Conservation (phyloP, 2,329 filamentous ascomycete genomes). For the Dothideomycetes sp. region DNA sequence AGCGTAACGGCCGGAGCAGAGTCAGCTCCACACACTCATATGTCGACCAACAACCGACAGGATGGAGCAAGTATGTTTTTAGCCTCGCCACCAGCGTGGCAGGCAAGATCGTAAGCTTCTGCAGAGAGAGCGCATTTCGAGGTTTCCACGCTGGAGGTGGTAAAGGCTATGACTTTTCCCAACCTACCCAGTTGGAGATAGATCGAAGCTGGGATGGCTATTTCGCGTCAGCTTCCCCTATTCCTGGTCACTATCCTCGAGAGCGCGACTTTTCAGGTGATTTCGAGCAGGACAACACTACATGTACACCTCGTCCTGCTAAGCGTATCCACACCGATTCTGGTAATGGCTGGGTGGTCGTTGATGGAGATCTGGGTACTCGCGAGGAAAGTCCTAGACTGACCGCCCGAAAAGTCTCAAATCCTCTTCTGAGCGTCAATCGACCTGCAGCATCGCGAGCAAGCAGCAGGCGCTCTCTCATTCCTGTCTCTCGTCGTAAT, state of each 20-base stretch:
- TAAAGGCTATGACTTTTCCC: conserved; percentile 52
- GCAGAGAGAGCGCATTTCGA: conserved; percentile 55
- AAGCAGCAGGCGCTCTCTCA: conserved; percentile 27
- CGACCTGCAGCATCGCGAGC: conserved; percentile 16
- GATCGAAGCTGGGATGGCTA: conserved; percentile 2
- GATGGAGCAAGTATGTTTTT: conserved; percentile 51
- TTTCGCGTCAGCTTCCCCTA: conserved; percentile 26
- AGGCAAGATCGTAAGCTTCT: conserved; percentile 78
- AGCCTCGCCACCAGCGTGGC: conserved; percentile 55
- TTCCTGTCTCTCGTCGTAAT: conserved; percentile 31
- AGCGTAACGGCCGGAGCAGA: conserved; percentile 21
- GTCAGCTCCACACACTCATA: conserved; percentile 10
- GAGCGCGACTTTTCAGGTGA: conserved; percentile 36
- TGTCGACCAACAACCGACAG: conserved; percentile 8
- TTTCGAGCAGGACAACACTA: conserved; percentile 31
- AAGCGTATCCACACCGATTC: conserved; percentile 39
- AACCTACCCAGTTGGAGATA: conserved; percentile 8
- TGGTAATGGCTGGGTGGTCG: conserved; percentile 36
- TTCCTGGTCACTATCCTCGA: conserved; percentile 45
- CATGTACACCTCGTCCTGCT: neutral
- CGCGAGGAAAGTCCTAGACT: neutral
- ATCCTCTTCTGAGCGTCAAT: conserved; percentile 1
- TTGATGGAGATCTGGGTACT: conserved; percentile 18
- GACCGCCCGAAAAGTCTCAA: conserved; percentile 4
- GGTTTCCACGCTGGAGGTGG: conserved; percentile 85